phyloP scores from a whole-genome alignment of 2,329 filamentous ascomycete species.

The Xylaria sp. region DNA sequence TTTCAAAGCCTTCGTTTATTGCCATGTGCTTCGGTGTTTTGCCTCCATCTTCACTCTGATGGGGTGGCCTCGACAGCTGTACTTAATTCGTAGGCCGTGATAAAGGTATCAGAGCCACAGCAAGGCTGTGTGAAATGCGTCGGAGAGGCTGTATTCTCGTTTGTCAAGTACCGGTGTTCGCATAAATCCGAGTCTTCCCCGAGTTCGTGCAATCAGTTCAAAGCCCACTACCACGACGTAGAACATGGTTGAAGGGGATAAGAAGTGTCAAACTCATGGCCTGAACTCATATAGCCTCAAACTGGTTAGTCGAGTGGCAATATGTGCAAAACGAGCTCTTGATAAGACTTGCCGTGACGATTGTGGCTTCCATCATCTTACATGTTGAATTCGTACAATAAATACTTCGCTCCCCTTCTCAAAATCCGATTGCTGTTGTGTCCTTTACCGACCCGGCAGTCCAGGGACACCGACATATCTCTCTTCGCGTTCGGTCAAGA shows the following conservation, averaged over 20 bases:
- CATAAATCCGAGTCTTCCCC: background rate
- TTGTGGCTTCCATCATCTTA: background rate
- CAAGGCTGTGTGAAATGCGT: background rate
- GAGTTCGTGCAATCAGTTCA: background rate
- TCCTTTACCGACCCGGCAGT: slow-evolving; percentile 37
- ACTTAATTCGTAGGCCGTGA: too few relatives aligned
- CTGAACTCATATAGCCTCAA: background rate
- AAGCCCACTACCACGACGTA: too few relatives aligned
- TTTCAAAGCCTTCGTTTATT: too few relatives aligned
- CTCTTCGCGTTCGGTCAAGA: slow-evolving; percentile 97
- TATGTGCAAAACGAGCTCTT: background rate
- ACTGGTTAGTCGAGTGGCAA: slow-evolving; percentile 6
- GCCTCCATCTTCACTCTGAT: too few relatives aligned
- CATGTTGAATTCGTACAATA: background rate
- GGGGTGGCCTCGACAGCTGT: too few relatives aligned
- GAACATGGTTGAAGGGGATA: background rate
- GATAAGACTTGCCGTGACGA: slow-evolving; percentile 13
- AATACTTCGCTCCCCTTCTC: background rate
- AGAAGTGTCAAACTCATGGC: background rate
- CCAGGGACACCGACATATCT: slow-evolving; percentile 66
- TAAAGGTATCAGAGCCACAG: background rate
- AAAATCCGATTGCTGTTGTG: background rate
- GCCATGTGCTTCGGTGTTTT: too few relatives aligned
- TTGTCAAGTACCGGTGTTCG: background rate
- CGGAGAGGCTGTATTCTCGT: background rate